Percentiles rank a stretch among this genome's conserved stretches.
Evolutionary conservation across 2,329 filamentous ascomycete genomes (phyloP).

Genomic region (Arthrinium puccinioides): DNA sequence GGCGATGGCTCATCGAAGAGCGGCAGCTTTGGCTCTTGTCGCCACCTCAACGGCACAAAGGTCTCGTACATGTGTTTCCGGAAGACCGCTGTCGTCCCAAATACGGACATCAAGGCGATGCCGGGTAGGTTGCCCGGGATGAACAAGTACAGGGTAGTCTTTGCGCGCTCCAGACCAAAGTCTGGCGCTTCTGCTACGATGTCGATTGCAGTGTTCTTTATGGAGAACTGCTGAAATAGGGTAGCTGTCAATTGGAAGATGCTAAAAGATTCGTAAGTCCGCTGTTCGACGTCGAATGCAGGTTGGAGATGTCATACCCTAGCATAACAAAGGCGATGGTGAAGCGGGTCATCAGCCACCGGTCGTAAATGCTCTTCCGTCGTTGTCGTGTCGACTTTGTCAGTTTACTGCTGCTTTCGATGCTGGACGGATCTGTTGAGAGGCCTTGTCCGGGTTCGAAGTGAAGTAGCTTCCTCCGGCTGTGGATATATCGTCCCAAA

Average conservation of each 20-base stretch:
- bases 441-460: constrained; percentile 3
- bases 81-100: constrained; percentile 15
- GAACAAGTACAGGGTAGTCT: constrained; percentile 9
- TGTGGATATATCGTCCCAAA: constrained; percentile 9
- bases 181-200: constrained; percentile 7
- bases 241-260: constrained; percentile 7
- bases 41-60: constrained; percentile 6
- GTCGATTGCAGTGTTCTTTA: constrained; percentile 6
- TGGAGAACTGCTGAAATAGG: constrained; percentile 8
- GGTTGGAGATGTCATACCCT: constrained; percentile 4
- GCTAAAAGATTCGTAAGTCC: not conserved
- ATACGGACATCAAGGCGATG: constrained; percentile 13
- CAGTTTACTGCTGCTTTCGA: not conserved
- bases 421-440: not conserved
- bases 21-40: not conserved
- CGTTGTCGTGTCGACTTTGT: not conserved
- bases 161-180: constrained; percentile 9
- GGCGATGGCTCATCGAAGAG: not conserved
- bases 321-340: constrained; percentile 9
- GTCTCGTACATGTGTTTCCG: constrained; percentile 11
- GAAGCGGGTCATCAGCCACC: constrained; percentile 11
- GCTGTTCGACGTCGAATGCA: not conserved
- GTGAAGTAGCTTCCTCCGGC: constrained; percentile 5
- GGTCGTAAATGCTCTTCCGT: constrained; percentile 8
- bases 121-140: constrained; percentile 16